Evolutionary conservation across 495 filamentous ascomycete species (phyloP).

Genomic region (Poronia punctata): DNA sequence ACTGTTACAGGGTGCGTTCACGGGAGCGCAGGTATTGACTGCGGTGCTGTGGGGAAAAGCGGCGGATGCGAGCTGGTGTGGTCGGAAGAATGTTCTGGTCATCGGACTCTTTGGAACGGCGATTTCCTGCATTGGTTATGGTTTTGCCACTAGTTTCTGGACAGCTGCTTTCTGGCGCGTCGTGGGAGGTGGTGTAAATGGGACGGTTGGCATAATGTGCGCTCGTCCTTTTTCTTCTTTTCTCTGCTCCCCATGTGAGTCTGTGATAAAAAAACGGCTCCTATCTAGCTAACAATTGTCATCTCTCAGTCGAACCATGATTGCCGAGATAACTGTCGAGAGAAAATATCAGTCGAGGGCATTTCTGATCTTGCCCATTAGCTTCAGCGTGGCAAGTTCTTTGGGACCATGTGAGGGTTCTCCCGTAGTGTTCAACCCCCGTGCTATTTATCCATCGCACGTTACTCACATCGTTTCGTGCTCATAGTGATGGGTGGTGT

Average conservation of each 20-base stretch:
- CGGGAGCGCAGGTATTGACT: conserved; percentile 67
- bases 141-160: conserved; percentile 56
- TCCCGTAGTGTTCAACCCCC: too few species aligned
- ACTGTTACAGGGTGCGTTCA: conserved; percentile 62
- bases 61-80: conserved; percentile 57
- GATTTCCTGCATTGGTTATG: conserved; percentile 61
- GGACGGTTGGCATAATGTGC: conserved; percentile 61
- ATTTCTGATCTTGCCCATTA: conserved; percentile 55
- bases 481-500: conserved; percentile 53
- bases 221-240: background rate
- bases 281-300: conserved; percentile 2
- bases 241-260: too few species aligned
- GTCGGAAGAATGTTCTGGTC: conserved; percentile 59
- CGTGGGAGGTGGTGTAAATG: conserved; percentile 62
- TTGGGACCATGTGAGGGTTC: conserved; percentile 48
- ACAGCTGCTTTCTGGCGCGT: conserved; percentile 58
- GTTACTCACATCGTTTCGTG: background rate
- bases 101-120: conserved; percentile 60
- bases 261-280: too few species aligned
- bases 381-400: conserved; percentile 62
- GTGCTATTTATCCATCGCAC: too few species aligned
- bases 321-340: conserved; percentile 62
- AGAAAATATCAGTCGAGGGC: conserved; percentile 49
- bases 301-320: conserved; percentile 50
- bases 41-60: conserved; percentile 68